These are phyloP conservation scores for Recurvomyces mirabilis DNA, from an alignment of 495 filamentous ascomycete genomes.

Conservation along the genomic window DNA sequence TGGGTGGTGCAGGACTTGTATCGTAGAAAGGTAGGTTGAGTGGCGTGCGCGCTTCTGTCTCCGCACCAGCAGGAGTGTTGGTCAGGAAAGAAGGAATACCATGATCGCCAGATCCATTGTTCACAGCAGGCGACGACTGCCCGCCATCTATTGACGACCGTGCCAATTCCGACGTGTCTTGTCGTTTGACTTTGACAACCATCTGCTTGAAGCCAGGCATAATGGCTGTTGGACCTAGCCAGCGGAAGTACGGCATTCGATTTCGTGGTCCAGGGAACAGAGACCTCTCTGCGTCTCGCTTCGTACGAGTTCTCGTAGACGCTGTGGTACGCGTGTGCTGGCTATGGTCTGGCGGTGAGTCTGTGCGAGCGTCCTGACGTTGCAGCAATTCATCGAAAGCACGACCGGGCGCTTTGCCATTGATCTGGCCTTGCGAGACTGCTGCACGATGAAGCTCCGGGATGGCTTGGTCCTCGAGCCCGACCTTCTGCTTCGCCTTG, in stretches of 20 bases:
- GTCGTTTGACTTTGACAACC: constrained; percentile 59
- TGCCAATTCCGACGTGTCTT: constrained; percentile 36
- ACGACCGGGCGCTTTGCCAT: too few species aligned
- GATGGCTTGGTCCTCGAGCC: too few species aligned
- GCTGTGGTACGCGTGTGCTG: too few species aligned
- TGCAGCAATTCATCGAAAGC: too few species aligned
- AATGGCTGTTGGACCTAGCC: constrained; percentile 81
- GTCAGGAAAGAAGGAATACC: neutral
- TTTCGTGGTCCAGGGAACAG: constrained; percentile 36
- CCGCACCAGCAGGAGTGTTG: constrained; percentile 12
- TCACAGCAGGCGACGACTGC: neutral
- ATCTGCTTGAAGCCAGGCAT: constrained; percentile 88
- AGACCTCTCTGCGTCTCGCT: neutral
- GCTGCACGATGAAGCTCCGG: too few species aligned
- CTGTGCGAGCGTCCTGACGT: too few species aligned
- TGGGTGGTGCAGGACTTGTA: constrained; percentile 52
- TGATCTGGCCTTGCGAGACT: too few species aligned
- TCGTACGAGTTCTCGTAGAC: too few species aligned
- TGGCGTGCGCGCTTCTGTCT: constrained; percentile 36
- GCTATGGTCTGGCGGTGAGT: too few species aligned
- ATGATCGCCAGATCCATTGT: constrained; percentile 2
- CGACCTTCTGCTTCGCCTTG: too few species aligned
- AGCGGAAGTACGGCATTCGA: constrained; percentile 76
- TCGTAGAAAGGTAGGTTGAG: constrained; percentile 74
- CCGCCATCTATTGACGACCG: constrained; percentile 24